A percentile compares a stretch with the other conserved stretches of the same genome.
phyloP scores from a whole-genome alignment of 2,329 filamentous ascomycete genomes.

The Penicillium psychrosexuale region DNA sequence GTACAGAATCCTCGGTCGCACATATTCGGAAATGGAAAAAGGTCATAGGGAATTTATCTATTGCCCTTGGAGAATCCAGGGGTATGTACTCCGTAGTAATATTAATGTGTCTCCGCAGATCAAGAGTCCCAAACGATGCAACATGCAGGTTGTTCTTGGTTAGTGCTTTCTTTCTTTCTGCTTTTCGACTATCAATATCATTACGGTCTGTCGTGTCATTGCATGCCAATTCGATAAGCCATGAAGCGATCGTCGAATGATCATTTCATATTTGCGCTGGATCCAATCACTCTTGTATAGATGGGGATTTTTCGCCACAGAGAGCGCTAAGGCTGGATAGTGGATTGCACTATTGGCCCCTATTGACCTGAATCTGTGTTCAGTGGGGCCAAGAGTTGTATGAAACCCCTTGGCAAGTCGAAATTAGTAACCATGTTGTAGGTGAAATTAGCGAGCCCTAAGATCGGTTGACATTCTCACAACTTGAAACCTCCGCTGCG shows the following conservation, averaged over 20 bases:
- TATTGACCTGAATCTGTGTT: slow-evolving; percentile 12
- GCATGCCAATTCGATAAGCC: neutral
- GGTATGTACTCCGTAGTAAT: neutral
- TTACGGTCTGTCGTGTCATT: neutral
- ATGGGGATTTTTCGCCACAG: neutral
- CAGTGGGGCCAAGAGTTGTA: slow-evolving; percentile 5
- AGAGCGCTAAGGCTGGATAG: slow-evolving; percentile 13
- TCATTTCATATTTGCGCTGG: neutral
- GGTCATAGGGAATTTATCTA: too few species aligned
- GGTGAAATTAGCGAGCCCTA: neutral
- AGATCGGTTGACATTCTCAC: neutral
- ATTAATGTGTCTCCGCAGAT: neutral
- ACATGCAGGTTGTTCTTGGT: neutral
- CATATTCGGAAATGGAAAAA: neutral
- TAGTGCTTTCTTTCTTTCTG: neutral
- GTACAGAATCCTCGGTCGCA: neutral
- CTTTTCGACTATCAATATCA: neutral
- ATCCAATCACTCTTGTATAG: neutral
- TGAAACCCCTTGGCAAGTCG: neutral
- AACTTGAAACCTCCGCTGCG: neutral
- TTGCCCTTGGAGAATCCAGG: slow-evolving; percentile 6
- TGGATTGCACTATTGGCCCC: slow-evolving; percentile 17
- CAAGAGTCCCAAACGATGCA: neutral
- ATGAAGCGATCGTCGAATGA: neutral
- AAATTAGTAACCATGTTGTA: neutral